A percentile compares a stretch with the other conserved stretches of the same genome.
Evolutionary conservation across 2,329 filamentous ascomycete genomes (phyloP).

Genomic region (Aureobasidium sp.): DNA sequence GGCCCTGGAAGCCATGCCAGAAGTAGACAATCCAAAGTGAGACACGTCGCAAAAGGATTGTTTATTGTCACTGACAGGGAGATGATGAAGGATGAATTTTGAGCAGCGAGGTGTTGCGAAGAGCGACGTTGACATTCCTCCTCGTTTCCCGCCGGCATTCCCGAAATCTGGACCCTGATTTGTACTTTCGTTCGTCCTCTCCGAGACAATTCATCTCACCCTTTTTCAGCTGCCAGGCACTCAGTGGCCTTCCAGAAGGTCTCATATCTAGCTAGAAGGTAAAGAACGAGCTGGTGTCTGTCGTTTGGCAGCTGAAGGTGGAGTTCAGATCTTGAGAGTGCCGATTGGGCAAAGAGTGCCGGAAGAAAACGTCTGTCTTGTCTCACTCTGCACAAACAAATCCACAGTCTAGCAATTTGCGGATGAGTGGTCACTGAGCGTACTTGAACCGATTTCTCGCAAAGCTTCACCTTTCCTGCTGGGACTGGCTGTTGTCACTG

Average conservation of each 20-base stretch:
- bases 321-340: background rate
- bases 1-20: background rate
- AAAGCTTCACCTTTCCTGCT: background rate
- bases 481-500: too few relatives aligned
- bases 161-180: background rate
- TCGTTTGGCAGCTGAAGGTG: background rate
- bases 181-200: background rate
- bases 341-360: background rate
- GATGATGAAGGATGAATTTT: background rate
- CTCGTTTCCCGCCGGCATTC: background rate
- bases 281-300: background rate
- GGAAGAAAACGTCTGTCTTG: background rate
- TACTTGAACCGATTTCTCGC: background rate
- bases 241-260: background rate
- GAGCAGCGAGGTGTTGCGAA: background rate
- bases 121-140: background rate
- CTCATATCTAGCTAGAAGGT: background rate
- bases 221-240: background rate
- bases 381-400: background rate
- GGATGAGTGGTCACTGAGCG: background rate
- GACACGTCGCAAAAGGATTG: constrained; percentile 2
- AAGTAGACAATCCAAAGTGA: background rate
- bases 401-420: background rate
- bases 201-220: background rate
- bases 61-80: background rate